Evolutionary conservation across 805 yeast genomes (phyloP).

Genomic region (Brettanomyces custersianus): DNA sequence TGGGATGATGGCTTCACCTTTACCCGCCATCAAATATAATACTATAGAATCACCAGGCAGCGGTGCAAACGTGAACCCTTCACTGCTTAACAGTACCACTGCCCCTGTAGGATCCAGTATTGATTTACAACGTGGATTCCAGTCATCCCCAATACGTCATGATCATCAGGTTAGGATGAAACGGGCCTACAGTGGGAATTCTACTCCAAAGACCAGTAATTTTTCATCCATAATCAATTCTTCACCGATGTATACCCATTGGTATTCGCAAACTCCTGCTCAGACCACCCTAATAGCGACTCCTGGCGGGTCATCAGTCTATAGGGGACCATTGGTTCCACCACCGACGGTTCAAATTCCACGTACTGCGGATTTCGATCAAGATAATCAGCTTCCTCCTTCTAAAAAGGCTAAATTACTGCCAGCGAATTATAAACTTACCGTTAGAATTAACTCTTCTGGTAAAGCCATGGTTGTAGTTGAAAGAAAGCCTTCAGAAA

Average conservation of each 20-base stretch:
- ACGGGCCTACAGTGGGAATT: no score
- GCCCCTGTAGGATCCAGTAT: no score
- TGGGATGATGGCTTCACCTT: background rate
- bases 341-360: no score
- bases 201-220: conserved; percentile 15
- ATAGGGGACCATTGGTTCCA: background rate
- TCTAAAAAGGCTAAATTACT: conserved; percentile 5
- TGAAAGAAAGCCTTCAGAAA: conserved; percentile 11
- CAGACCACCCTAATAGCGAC: conserved; percentile 8
- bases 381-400: no score
- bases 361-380: no score
- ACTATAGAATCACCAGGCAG: conserved; percentile 7
- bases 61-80: conserved; percentile 17
- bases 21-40: no score
- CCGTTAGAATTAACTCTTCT: conserved; percentile 16
- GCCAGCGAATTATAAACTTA: conserved; percentile 14
- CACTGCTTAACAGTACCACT: no score
- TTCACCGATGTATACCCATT: conserved; percentile 26
- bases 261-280: conserved; percentile 23
- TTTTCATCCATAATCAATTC: conserved; percentile 25
- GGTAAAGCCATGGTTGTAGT: conserved; percentile 23
- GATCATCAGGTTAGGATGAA: no score
- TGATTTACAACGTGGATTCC: no score
- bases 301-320: conserved; percentile 6
- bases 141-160: no score